phyloP scores from a whole-genome alignment of 2,329 filamentous ascomycete genomes.

The Pyrenochaeta sp. region DNA sequence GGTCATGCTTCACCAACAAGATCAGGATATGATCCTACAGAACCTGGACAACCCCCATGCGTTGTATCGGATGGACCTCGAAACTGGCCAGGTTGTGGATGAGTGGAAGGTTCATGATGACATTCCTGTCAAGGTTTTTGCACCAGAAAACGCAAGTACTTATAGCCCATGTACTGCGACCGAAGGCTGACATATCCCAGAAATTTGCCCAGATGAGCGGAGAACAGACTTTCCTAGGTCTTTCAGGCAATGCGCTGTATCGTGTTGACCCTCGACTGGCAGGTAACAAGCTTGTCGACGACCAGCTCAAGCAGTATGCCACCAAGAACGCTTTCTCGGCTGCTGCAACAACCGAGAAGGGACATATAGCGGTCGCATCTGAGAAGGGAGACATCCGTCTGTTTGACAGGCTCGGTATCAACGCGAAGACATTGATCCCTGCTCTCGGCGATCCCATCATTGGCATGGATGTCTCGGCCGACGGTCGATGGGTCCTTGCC shows the following conservation, averaged over 20 bases:
- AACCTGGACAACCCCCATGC: conserved; percentile 85
- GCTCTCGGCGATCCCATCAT: conserved; percentile 95
- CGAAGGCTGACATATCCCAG: conserved; percentile 50
- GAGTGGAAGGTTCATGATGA: conserved; percentile 99
- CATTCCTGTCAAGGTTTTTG: conserved; percentile 90
- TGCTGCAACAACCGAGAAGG: conserved; percentile 92
- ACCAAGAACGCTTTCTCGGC: conserved; percentile 98
- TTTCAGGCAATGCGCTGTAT: conserved; percentile 92
- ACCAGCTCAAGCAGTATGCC: conserved; percentile 91
- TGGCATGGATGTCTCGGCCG: conserved; percentile 92
- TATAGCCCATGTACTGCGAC: neutral
- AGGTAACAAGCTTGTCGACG: conserved; percentile 91
- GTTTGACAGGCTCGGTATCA: conserved; percentile 95
- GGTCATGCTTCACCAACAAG: conserved; percentile 93
- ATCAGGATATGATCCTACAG: conserved; percentile 88
- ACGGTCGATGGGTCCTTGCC: conserved; percentile 93
- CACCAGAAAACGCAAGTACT: conserved; percentile 76
- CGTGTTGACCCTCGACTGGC: conserved; percentile 89
- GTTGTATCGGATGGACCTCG: conserved; percentile 95
- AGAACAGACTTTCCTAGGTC: conserved; percentile 93
- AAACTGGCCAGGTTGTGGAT: conserved; percentile 97
- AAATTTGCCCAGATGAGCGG: conserved; percentile 98
- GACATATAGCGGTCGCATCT: conserved; percentile 94
- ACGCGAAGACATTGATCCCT: conserved; percentile 96
- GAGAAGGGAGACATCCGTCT: conserved; percentile 98